phyloP scores from a whole-genome alignment of 78 protist genomes.

The Dictyostelium intermedium region DNA sequence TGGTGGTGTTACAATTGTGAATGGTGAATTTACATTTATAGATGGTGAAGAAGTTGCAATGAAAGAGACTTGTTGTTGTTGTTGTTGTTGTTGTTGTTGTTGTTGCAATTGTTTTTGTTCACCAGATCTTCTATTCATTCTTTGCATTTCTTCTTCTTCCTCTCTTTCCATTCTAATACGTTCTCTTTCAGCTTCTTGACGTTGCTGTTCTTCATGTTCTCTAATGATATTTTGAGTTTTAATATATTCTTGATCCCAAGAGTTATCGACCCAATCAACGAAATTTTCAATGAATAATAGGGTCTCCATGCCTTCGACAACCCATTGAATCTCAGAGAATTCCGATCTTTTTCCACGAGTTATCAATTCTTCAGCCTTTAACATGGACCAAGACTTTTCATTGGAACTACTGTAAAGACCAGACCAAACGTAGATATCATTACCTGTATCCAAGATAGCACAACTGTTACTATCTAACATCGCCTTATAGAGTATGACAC shows the following conservation, averaged over 20 bases:
- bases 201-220: conserved; percentile 10
- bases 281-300: conserved; percentile 65
- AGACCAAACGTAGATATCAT: conserved; percentile 77
- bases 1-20: neutral
- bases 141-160: conserved; percentile 49
- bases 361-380: conserved; percentile 82
- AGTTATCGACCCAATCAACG: conserved; percentile 74
- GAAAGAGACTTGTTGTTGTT: neutral
- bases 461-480: conserved; percentile 64
- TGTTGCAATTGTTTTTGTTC: conserved; percentile 31
- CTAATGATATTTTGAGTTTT: neutral
- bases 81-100: conserved; percentile 20
- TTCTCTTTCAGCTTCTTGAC: conserved; percentile 59
- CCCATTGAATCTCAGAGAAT: conserved; percentile 37
- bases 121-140: conserved; percentile 10
- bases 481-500: neutral
- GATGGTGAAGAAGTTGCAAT: neutral
- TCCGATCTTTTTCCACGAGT: neutral
- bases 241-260: conserved; percentile 72
- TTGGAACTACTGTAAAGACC: conserved; percentile 42
- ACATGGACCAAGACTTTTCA: conserved; percentile 82
- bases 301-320: conserved; percentile 60
- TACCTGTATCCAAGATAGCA: conserved; percentile 64
- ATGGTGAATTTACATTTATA: neutral
- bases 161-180: conserved; percentile 52